Conservation (phyloP, 306 rosid species). For the Quercus variabilis region DNA sequence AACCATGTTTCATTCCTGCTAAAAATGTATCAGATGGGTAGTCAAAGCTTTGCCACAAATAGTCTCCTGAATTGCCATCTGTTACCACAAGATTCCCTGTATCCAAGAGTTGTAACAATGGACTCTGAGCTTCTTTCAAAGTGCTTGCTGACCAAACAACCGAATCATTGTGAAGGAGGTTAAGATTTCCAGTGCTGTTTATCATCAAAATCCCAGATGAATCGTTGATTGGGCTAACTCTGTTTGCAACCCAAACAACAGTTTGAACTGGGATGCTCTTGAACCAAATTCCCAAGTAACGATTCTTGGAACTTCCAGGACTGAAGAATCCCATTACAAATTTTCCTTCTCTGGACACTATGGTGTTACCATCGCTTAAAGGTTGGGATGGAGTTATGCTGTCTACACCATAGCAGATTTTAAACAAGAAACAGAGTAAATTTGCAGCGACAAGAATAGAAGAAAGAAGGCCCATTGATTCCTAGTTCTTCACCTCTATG, state of each 20-base stretch:
- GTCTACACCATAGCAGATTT: constrained; percentile 11
- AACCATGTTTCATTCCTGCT: constrained; percentile 46
- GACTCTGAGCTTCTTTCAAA: constrained; percentile 16
- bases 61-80: constrained; percentile 9
- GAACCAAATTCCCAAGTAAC: constrained; percentile 50
- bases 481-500: not conserved
- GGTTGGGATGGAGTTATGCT: constrained; percentile 20
- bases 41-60: constrained; percentile 48
- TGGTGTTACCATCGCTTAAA: constrained; percentile 16
- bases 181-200: constrained; percentile 27
- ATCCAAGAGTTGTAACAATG: constrained; percentile 32
- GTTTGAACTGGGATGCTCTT: constrained; percentile 14
- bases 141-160: constrained; percentile 39
- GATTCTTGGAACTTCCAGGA: constrained; percentile 22
- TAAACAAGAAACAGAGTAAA: not conserved
- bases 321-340: constrained; percentile 42
- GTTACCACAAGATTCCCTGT: constrained; percentile 50
- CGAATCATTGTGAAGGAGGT: constrained; percentile 14
- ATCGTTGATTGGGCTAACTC: constrained; percentile 22
- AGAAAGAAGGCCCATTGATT: constrained; percentile 13
- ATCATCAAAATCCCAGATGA: constrained; percentile 28
- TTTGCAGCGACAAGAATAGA: not conserved
- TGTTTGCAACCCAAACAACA: constrained; percentile 42
- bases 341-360: constrained; percentile 21
- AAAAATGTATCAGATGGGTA: constrained; percentile 38